Evolutionary conservation across 345 rosid genomes (phyloP).

Genomic region (Aegle marmelos): DNA sequence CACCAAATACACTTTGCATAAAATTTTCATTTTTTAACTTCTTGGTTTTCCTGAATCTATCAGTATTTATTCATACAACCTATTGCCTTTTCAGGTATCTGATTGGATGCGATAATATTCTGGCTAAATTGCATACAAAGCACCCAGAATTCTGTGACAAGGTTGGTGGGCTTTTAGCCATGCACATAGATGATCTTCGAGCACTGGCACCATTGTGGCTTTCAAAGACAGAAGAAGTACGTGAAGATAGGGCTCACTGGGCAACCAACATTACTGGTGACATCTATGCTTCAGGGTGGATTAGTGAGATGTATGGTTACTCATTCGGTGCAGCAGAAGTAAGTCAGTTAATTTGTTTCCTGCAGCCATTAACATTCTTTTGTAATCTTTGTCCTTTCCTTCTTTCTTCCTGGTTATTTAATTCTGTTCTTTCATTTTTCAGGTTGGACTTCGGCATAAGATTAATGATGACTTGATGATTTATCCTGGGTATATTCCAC

Average conservation of each 20-base stretch:
- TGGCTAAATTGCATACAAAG: conserved; percentile 76
- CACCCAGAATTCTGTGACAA: conserved; percentile 88
- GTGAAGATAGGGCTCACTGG: conserved; percentile 93
- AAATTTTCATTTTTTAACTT: not conserved
- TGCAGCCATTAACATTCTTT: not conserved
- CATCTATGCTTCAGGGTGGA: conserved; percentile 92
- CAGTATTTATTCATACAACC: not conserved
- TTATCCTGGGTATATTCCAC: conserved; percentile 94
- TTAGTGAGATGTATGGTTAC: conserved; percentile 99
- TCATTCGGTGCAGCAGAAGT: conserved; percentile 99
- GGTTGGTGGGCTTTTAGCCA: conserved; percentile 98
- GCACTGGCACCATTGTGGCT: conserved; percentile 94
- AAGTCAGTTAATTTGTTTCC: conserved; percentile 21
- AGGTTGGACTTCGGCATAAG: conserved; percentile 97
- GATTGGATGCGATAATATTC: conserved; percentile 88
- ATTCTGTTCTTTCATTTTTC: conserved; percentile 23
- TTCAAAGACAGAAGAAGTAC: conserved; percentile 95
- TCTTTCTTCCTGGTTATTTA: not conserved
- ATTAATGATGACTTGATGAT: conserved; percentile 87
- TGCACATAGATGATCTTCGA: conserved; percentile 95
- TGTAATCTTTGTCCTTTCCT: not conserved
- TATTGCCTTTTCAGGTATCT: conserved; percentile 56
- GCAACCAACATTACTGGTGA: conserved; percentile 95
- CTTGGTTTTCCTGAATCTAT: not conserved
- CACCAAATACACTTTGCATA: not conserved